phyloP scores from a whole-genome alignment of 2,329 filamentous ascomycete species.

The Blastomyces silverae region DNA sequence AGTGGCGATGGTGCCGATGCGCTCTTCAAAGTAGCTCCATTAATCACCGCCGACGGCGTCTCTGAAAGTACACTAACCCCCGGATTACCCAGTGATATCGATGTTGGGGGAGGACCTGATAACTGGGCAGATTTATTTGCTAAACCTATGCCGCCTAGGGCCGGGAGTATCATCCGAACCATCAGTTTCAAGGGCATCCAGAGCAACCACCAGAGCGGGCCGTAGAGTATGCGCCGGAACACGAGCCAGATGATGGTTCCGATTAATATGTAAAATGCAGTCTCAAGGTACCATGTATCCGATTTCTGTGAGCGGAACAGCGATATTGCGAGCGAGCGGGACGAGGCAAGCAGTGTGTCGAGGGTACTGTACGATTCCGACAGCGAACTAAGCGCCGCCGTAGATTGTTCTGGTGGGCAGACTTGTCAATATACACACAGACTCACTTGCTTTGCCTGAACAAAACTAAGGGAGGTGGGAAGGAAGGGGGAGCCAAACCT shows the following conservation, averaged over 20 bases:
- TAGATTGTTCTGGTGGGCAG: conserved; percentile 56
- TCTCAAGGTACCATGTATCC: conserved; percentile 96
- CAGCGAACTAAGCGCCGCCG: conserved; percentile 71
- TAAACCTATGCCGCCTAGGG: conserved; percentile 39
- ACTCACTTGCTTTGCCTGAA: background rate
- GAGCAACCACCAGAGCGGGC: conserved; percentile 81
- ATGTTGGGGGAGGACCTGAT: conserved; percentile 22
- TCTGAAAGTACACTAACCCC: background rate
- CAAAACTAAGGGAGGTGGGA: background rate
- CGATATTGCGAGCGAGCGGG: conserved; percentile 66
- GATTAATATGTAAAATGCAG: conserved; percentile 73
- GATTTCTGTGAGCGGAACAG: conserved; percentile 84
- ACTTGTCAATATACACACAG: conserved; percentile 18
- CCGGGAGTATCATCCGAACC: conserved; percentile 53
- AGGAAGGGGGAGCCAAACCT: conserved; percentile 27
- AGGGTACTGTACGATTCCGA: conserved; percentile 74
- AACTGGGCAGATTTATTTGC: background rate
- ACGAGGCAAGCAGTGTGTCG: conserved; percentile 67
- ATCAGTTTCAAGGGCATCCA: conserved; percentile 70
- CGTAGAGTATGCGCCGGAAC: conserved; percentile 78
- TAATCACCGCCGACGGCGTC: background rate
- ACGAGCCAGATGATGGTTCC: conserved; percentile 76
- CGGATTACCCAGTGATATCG: conserved; percentile 22
- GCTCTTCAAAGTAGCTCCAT: background rate
- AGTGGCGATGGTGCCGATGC: background rate